These are phyloP conservation scores for Phalaenopsis hybrid DNA, from an alignment of 116 monocot genomes.

Conservation along the genomic window DNA sequence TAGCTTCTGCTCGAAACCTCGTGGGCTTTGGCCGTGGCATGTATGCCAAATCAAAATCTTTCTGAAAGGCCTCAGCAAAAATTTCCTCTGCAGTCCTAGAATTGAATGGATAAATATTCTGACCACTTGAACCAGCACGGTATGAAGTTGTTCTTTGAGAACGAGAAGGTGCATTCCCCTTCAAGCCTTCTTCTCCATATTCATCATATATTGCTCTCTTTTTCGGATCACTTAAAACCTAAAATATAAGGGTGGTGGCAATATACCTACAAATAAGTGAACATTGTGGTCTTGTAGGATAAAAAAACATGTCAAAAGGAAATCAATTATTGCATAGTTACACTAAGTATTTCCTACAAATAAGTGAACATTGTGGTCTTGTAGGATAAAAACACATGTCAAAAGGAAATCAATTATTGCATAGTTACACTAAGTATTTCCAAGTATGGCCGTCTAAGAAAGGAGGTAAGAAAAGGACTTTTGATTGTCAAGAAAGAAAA, in stretches of 20 bases:
- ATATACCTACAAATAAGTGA: neutral
- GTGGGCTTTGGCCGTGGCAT: slow-evolving; percentile 25
- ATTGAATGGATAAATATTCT: slow-evolving; percentile 34
- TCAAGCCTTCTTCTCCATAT: slow-evolving; percentile 70
- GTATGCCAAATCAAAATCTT: slow-evolving; percentile 27
- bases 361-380: no score
- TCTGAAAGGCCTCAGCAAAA: slow-evolving; percentile 39
- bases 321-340: no score
- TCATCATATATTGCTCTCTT: slow-evolving; percentile 70
- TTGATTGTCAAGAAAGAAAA: neutral
- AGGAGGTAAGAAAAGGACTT: no score
- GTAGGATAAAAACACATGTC: no score
- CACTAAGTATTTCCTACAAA: no score
- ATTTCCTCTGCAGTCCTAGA: slow-evolving; percentile 47
- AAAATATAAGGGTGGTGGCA: neutral
- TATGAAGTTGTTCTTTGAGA: slow-evolving; percentile 28
- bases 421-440: no score
- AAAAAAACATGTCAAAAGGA: no score
- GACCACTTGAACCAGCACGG: slow-evolving; percentile 18
- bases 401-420: no score
- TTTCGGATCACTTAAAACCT: slow-evolving; percentile 57
- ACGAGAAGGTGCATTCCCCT: slow-evolving; percentile 41
- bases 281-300: neutral
- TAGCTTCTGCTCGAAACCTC: slow-evolving; percentile 24
- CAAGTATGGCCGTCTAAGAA: no score